Evolutionary conservation across 371 early-diverging fungal species (phyloP).

Genomic region (Actinomucor elegans): DNA sequence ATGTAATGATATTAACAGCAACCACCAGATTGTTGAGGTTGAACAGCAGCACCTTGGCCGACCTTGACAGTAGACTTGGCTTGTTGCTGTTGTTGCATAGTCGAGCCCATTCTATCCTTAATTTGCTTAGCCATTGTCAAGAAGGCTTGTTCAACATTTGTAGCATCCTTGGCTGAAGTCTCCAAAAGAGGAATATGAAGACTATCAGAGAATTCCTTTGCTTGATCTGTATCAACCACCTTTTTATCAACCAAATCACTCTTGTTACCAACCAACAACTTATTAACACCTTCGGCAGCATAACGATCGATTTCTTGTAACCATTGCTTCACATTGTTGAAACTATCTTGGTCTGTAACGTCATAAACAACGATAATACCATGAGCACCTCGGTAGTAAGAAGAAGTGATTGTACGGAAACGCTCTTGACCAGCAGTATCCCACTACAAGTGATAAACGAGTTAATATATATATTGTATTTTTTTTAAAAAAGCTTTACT

Average conservation of each 20-base stretch:
- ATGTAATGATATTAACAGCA: constrained; percentile 47
- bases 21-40: constrained; percentile 50
- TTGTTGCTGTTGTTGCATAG: constrained; percentile 31
- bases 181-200: constrained; percentile 90
- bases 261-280: constrained; percentile 99
- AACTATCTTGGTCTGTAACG: constrained; percentile 95
- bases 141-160: constrained; percentile 96
- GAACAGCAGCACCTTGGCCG: constrained; percentile 52
- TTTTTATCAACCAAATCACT: constrained; percentile 93
- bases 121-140: constrained; percentile 92
- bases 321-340: constrained; percentile 94
- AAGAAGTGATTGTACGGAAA: constrained; percentile 98
- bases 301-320: constrained; percentile 91
- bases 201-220: constrained; percentile 86
- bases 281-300: constrained; percentile 78
- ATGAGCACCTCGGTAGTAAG: constrained; percentile 98
- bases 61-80: constrained; percentile 51
- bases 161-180: constrained; percentile 92
- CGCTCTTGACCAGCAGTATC: constrained; percentile 99
- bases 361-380: constrained; percentile 99
- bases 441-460: constrained; percentile 69
- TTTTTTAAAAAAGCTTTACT: constrained; percentile 16
- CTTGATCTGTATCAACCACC: constrained; percentile 73
- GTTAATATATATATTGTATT: background rate
- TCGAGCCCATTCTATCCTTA: constrained; percentile 62